Evolutionary conservation across 176 grass and related monocot genomes (phyloP), one percentile per base, ranked within the genome.

Genomic region (Phoenix dactylifera): DNA sequence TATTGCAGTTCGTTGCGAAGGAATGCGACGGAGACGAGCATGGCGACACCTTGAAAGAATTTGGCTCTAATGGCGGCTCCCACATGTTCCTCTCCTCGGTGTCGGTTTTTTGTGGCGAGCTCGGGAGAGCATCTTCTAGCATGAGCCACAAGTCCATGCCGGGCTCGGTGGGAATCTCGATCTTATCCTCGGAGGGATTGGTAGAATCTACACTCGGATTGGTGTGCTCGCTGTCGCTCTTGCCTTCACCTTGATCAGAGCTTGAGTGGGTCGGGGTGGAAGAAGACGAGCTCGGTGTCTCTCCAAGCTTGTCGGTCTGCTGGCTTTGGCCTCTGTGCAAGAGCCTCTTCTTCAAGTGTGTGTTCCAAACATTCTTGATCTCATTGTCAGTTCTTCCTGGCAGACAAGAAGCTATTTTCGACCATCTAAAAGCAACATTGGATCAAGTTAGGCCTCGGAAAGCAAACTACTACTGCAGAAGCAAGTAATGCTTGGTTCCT

Each of bases 351-450:
- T 95, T 95, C 51, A 95, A 73, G 82, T 89, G 80, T 16, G 90
- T 89, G 79, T 95, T 89, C 90, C 90, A 95, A n/a, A 95, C 76
- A 72, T 95, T 95, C 79, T 95, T 95, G 76, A 95, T 95, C 82
- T 95, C 89, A 64, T 95, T 95, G 79, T 95, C 89, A 51, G 90
- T 95, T 76, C 90, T 83, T 55, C 90, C 90, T 14, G 85, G 79
- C 49, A 95, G 69, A 51, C 55, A 82, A 44, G 90, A 76, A 24
- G 90, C 90, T 71, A 95, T 95, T 72, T 76, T 95, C 16, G 90
- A 89, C 90, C 90, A 95, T 24, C 90, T 95, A 62, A 19, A 3
- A 2, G 14, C 2, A 64, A 55, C 49, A 58, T 6, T 6, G 9
- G 51, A 72, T 20, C 3, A 51, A 15, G 24, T 44, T 44, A 44